Percentiles rank a stretch among this genome's conserved stretches.
Evolutionary conservation across 805 yeast species (phyloP).

Genomic region (Hanseniaspora occidentalis): DNA sequence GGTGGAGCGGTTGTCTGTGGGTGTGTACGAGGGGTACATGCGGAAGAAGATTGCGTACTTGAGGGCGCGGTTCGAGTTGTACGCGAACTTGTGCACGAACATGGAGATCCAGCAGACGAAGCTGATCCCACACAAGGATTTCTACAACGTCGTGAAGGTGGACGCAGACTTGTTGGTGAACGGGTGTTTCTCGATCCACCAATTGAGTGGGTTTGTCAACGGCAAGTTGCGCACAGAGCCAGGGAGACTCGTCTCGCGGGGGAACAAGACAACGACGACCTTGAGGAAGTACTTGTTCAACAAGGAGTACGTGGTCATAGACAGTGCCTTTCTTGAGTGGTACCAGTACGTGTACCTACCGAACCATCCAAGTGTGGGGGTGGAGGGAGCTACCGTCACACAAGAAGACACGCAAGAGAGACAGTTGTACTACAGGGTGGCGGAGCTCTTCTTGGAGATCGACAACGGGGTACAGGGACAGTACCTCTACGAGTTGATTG

Average conservation of each 20-base stretch:
- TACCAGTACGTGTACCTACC: constrained; percentile 14
- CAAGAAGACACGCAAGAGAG: constrained; percentile 14
- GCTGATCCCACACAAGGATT: constrained; percentile 38
- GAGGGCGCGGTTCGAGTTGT: constrained; percentile 25
- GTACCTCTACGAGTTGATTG: constrained; percentile 24
- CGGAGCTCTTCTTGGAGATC: constrained; percentile 25
- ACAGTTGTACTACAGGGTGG: constrained; percentile 20
- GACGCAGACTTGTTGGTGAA: constrained; percentile 32
- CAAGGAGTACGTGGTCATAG: constrained; percentile 19
- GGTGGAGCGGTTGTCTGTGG: constrained; percentile 8
- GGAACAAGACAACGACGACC: constrained; percentile 9
- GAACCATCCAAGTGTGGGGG: constrained; percentile 14
- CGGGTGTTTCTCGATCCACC: constrained; percentile 20
- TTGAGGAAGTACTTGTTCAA: constrained; percentile 11
- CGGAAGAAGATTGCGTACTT: constrained; percentile 22
- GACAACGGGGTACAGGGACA: constrained; percentile 28
- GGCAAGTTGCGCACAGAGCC: constrained; percentile 26
- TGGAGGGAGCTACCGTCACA: constrained; percentile 4
- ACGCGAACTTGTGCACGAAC: constrained; percentile 23
- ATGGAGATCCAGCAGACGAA: constrained; percentile 26
- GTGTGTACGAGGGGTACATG: constrained; percentile 12
- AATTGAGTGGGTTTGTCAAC: constrained; percentile 27
- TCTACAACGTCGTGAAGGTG: constrained; percentile 90
- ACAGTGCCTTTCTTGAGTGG: constrained; percentile 19
- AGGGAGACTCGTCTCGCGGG: constrained; percentile 21